Conservation (phyloP, 1,284 basidiomycete genomes). For the Cryptococcus jaspeensis region DNA sequence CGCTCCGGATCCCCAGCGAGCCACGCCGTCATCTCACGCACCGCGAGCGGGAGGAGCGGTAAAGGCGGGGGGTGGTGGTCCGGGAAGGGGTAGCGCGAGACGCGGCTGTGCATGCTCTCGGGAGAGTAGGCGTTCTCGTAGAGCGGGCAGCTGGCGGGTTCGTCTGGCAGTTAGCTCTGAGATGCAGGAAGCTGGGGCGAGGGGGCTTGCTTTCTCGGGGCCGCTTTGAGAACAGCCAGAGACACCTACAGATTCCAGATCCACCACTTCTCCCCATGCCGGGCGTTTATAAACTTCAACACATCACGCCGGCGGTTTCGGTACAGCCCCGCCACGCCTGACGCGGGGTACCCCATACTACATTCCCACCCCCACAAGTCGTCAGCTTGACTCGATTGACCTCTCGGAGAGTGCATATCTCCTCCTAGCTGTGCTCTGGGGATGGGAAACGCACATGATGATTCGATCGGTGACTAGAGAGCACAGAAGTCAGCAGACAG, state of each 20-base stretch:
- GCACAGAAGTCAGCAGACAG: conserved; percentile 8
- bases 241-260: conserved; percentile 69
- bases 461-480: conserved; percentile 54
- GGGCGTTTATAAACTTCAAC: conserved; percentile 69
- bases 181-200: too few relatives aligned
- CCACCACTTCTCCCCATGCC: conserved; percentile 75
- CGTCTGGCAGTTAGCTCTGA: neutral
- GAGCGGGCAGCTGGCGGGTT: conserved; percentile 59
- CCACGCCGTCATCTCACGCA: conserved; percentile 77
- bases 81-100: conserved; percentile 82
- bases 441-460: conserved; percentile 58
- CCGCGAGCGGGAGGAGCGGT: conserved; percentile 71
- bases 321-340: conserved; percentile 75
- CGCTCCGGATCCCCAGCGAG: conserved; percentile 65
- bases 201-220: neutral
- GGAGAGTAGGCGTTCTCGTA: conserved; percentile 55
- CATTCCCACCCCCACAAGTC: neutral
- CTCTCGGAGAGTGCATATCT: too few relatives aligned
- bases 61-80: conserved; percentile 85
- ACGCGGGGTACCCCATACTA: conserved; percentile 70
- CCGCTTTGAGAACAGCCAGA: neutral
- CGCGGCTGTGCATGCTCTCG: conserved; percentile 56
- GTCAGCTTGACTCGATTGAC: too few relatives aligned
- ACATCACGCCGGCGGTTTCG: conserved; percentile 77
- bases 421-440: neutral